Base-by-base conservation (phyloP, 192 early-diverging fungal genomes). In the Entomortierella chlamydospora region DNA sequence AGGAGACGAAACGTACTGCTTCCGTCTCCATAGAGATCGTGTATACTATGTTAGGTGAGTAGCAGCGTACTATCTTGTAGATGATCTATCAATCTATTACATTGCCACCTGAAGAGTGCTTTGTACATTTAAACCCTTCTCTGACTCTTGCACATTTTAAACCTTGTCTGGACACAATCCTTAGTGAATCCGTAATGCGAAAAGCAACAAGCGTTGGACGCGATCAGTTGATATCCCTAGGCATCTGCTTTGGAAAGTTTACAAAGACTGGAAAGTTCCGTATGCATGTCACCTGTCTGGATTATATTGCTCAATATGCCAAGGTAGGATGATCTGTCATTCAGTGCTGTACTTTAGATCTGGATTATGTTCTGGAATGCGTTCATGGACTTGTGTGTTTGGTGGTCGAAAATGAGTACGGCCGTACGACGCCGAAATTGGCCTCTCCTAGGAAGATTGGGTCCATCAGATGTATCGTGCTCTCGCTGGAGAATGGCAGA, bases 161-260 rank as follows among this genome's bases (percentile, higher is more conserved):
- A 37, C 10, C 5, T 10, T 37, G 34, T 10, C 10, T 37, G 34
- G 34, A 37, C 34, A 10, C n/a, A 37, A 56, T 68, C 34, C 31
- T 25, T 68, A 93, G 95, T 81, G 98, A 99, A 79, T 85, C 87
- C 1, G 92, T 98, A 65, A 97, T 98, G 96, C 89, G 93, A 54
- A 88, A 90, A 73, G 93, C 98, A 25, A 91, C 88, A 9, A 89
- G 87, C 53, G 86, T 98, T 59, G 92, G 90, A 33, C 91, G 96
- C 37, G 93, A 95, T 81, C 90, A 97, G 70, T 85, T 99, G 58
- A 86, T 95, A 51, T 93, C 96, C 9, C 86, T 98, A 34, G 98
- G 98, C 47, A 89, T 94, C n/a, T 97, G 96, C 85, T 99, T 99
- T 88, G 98, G 98, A 64, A 98, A 98, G 84, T 98, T 98, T 73